Conservation (phyloP, 2,329 filamentous ascomycete genomes). For the Ophiostoma quercus region DNA sequence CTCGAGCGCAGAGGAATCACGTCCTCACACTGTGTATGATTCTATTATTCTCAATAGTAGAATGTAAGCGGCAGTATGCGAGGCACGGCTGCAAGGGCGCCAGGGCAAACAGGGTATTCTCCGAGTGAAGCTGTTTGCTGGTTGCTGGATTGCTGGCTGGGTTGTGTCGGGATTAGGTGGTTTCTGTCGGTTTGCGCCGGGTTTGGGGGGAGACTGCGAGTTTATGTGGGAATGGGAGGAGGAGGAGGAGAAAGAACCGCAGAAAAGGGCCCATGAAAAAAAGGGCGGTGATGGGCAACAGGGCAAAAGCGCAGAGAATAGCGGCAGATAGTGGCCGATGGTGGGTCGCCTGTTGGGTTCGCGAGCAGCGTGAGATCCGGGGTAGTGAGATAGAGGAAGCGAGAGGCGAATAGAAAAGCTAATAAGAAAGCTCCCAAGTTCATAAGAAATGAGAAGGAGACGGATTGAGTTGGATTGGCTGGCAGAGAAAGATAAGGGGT, state of each 20-base stretch:
- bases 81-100: background rate
- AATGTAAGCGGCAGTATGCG: background rate
- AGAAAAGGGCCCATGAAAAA: background rate
- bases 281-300: background rate
- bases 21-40: background rate
- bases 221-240: constrained; percentile 17
- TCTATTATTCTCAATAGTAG: background rate
- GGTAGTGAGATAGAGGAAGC: background rate
- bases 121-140: background rate
- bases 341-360: constrained; percentile 1
- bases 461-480: background rate
- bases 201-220: constrained; percentile 23
- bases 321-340: background rate
- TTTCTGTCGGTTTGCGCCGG: constrained; percentile 33
- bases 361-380: background rate
- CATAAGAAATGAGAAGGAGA: background rate
- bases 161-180: constrained; percentile 25
- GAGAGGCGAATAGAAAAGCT: no score
- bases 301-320: no score
- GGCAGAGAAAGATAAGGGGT: background rate
- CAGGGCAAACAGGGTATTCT: background rate
- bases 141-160: constrained; percentile 1
- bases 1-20: constrained; percentile 11
- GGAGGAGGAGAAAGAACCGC: constrained; percentile 10
- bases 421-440: background rate